Evolutionary conservation across 768 basidiomycete species (phyloP), one percentile per base, ranked within the genome.

Genomic region (Hygrocybe coccinea): DNA sequence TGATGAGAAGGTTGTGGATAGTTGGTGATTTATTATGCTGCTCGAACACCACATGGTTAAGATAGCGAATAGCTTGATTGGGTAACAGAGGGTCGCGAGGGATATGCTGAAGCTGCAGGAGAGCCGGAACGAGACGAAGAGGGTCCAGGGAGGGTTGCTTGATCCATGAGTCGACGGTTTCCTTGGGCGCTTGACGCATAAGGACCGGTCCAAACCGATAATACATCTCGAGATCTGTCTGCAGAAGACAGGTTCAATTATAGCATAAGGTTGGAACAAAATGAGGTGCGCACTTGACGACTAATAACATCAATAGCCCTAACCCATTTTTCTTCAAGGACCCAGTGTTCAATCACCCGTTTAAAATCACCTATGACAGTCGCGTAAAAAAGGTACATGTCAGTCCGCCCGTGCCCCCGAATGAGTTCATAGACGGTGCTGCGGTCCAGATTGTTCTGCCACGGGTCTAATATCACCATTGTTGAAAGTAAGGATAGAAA

Each of bases 1-100:
- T 94, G 65, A 98, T 81, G 51, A 98, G 80, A 46, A 97, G 84
- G 66, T 98, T 99, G 73, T 98, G 92, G 34, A 98, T 83, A 5
- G 88, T 95, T 2, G 91, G 78, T 44, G 89, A 91, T 0, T 84
- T 88, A 60, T 85, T 88, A 33, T 82, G 76, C 63, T 86, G 85
- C 54, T 91, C 83, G 66, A 94, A 91, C 41, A 98, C 79, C 56
- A 89, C 79, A 61, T 91, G 81, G 59, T 85, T 85, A 29, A 99
- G 85, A 68, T 92, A 99, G 36, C 92, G 85, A 50, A 95, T 85
- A 17, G 89, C 91, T 60, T 97, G 91, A 62, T 94, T 89, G 1
- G 87, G 82, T 5, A 83, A 79, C 51, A 88, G 67, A 2, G 87
- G 85, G 61, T 91, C 86, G 15, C 81, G 83, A 25, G 83, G 82